Evolutionary conservation across 768 basidiomycete genomes (phyloP), one percentile per base, ranked within the genome.

Genomic region (Auricularia sp.): DNA sequence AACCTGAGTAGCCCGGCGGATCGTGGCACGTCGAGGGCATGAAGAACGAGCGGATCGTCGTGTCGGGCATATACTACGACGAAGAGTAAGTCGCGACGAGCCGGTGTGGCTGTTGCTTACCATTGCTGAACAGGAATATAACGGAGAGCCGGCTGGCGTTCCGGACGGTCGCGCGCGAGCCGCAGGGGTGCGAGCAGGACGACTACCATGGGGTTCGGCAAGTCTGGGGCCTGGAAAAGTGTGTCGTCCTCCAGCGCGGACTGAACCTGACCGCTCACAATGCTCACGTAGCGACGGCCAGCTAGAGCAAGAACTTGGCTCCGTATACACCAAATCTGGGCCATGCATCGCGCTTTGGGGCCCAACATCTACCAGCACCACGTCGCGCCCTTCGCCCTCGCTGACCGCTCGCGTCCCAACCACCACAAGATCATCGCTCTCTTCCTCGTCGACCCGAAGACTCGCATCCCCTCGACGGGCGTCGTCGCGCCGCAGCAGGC

Each of bases 11-110:
- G 68, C 63, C 69, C 3, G 78, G 75, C 2, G 72, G 75, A 11
- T 70, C 70, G 14, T 84, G 82, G 82, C 80, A 79, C 56, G 81
- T 82, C 16, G 80, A 81, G 69, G 82, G 83, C 35, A 82, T 83
- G 81, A 70, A 75, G 64, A 81, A 80, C 64, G 83, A 85, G 67
- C 74, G 78, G 5, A 79, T 85, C 45, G 78, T 79, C 0, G 82
- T 82, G 0, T 80, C 77, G 65, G 78, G 77, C 1, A 72, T 80
- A 13, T 78, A 81, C 64, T 51, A 1, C 16, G 16, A 51, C 16
- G 8, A 51, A 18, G 47, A 51, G 47, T 51, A 18, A 16, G 8
- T 51, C 47, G 47, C 14, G 47, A 18, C 47, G 14, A 18, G 47
- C 47, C 3, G 6, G 47, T 1, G 1, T 51, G 47, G 18, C 47